Percentiles rank a stretch among this genome's conserved stretches.
Conservation (phyloP, 2,329 filamentous ascomycete species). For the Monilinia fructigena region DNA sequence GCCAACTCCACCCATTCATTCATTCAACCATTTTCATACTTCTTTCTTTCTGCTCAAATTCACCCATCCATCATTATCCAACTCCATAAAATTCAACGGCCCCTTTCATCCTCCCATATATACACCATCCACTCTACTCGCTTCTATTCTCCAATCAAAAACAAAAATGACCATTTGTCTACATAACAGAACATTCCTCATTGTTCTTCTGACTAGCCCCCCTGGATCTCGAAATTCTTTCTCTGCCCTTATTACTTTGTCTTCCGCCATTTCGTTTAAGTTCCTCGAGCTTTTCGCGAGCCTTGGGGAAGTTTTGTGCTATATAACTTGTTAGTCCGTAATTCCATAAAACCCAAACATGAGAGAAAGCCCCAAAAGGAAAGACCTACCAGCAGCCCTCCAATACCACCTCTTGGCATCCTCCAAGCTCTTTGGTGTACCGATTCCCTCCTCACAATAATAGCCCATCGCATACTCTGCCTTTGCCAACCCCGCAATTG, state of each 20-base stretch:
- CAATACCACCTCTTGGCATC: conserved; percentile 99
- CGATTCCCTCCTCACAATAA: conserved; percentile 94
- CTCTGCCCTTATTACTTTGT: conserved; percentile 66
- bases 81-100: not conserved
- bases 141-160: not conserved
- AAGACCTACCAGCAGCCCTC: conserved; percentile 82
- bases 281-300: conserved; percentile 87
- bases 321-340: conserved; percentile 25
- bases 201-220: conserved; percentile 76
- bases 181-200: conserved; percentile 87
- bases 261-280: conserved; percentile 77
- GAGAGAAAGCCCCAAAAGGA: not conserved
- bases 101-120: not conserved
- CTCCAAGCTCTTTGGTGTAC: conserved; percentile 79
- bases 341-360: not conserved
- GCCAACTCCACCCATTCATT: not conserved
- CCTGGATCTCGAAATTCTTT: conserved; percentile 77
- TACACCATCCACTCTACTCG: not conserved
- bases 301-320: conserved; percentile 95
- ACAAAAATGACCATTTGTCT: conserved; percentile 26
- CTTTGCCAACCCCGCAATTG: conserved; percentile 81
- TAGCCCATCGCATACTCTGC: conserved; percentile 98
- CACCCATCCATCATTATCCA: not conserved
- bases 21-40: not conserved
- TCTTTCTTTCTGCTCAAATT: not conserved